A percentile compares a stretch with the other conserved stretches of the same genome.
Conservation (phyloP, 1,139 yeast genomes). For the Yamadazyma atlantica region DNA sequence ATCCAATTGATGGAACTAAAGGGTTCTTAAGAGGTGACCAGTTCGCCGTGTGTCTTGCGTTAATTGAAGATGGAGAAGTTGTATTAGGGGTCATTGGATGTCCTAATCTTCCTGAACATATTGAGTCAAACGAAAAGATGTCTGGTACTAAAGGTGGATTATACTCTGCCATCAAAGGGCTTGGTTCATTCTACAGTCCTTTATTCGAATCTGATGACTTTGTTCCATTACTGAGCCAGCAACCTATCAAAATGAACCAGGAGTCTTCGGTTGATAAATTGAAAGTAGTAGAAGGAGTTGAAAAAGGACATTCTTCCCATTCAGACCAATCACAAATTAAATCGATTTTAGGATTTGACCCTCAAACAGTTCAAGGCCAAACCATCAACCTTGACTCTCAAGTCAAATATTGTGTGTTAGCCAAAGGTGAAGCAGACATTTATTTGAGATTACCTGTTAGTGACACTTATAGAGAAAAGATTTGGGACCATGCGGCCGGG, state of each 20-base stretch:
- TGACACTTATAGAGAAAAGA: conserved; percentile 80
- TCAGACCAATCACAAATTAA: conserved; percentile 83
- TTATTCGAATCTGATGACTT: conserved; percentile 32
- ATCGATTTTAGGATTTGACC: conserved; percentile 46
- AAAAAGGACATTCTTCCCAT: conserved; percentile 92
- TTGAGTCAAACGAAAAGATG: conserved; percentile 37
- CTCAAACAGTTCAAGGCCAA: conserved; percentile 44
- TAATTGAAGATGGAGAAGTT: conserved; percentile 82
- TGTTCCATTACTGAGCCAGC: conserved; percentile 38
- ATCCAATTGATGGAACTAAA: conserved; percentile 97
- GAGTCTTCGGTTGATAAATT: conserved; percentile 44
- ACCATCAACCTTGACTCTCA: conserved; percentile 85
- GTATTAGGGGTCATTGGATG: conserved; percentile 94
- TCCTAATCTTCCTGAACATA: conserved; percentile 73
- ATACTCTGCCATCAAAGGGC: conserved; percentile 72
- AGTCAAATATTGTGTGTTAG: conserved; percentile 88
- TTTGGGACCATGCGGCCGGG: conserved; percentile 99
- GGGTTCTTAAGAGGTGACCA: conserved; percentile 96
- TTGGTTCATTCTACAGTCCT: conserved; percentile 67
- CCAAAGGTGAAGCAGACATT: conserved; percentile 90
- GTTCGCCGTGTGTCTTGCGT: conserved; percentile 91
- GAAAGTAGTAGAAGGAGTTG: conserved; percentile 93
- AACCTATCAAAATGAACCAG: conserved; percentile 44
- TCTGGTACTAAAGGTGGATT: conserved; percentile 59
- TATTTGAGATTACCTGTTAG: conserved; percentile 85